Conservation (phyloP, 257 asterid genomes). For the Anisodus tanguticus region DNA sequence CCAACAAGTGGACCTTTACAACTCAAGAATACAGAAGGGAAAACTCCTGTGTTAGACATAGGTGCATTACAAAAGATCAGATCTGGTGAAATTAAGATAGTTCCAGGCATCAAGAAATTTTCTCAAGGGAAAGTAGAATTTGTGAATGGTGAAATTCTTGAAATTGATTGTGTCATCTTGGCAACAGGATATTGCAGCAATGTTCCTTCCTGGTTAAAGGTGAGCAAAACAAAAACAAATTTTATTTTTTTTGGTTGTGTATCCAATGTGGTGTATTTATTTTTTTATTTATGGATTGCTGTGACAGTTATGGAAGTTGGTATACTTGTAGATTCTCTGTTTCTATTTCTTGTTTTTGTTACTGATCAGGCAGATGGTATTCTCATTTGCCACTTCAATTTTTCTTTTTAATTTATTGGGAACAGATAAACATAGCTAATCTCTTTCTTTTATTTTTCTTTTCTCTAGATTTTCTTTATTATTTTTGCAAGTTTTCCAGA, state of each 20-base stretch:
- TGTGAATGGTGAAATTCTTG: constrained; percentile 60
- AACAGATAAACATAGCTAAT: constrained; percentile 33
- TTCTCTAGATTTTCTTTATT: background rate
- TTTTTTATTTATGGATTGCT: constrained; percentile 35
- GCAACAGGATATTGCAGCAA: constrained; percentile 97
- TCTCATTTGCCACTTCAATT: background rate
- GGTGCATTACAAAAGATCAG: constrained; percentile 74
- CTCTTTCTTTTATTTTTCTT: background rate
- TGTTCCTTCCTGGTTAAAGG: constrained; percentile 95
- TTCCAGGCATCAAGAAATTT: constrained; percentile 78
- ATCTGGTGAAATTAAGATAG: constrained; percentile 76
- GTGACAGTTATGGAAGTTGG: constrained; percentile 82
- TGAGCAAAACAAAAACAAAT: constrained; percentile 29
- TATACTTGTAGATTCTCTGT: constrained; percentile 53
- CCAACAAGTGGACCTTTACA: constrained; percentile 77
- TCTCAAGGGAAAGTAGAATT: constrained; percentile 65
- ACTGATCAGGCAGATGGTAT: constrained; percentile 44
- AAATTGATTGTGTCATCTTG: constrained; percentile 65
- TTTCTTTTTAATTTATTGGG: constrained; percentile 30
- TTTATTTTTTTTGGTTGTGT: background rate
- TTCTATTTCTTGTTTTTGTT: constrained; percentile 49
- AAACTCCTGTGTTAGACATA: constrained; percentile 87
- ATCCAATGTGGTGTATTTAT: background rate
- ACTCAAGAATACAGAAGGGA: constrained; percentile 74
- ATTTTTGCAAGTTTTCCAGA: constrained; percentile 17